These are phyloP conservation scores for Solanum raphanifolium DNA, from an alignment of 257 asterid genomes.

Conservation along the genomic window DNA sequence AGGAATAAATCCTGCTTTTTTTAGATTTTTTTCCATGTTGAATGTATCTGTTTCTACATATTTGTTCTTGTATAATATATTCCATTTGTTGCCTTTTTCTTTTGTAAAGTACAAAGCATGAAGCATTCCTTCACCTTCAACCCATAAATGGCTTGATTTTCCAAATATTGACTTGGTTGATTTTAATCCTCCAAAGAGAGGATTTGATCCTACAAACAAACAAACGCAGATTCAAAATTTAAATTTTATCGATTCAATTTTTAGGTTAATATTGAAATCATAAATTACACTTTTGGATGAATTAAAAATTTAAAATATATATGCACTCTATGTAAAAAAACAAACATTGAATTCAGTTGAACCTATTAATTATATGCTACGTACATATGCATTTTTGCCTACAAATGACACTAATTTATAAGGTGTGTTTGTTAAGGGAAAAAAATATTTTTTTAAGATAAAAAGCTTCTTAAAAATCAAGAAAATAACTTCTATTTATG, in stretches of 20 bases:
- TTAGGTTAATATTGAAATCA: neutral
- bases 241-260: neutral
- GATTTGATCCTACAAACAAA: slow-evolving; percentile 24
- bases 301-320: neutral
- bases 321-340: too few species aligned
- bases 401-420: neutral
- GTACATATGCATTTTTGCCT: neutral
- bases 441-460: neutral
- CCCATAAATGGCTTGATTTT: slow-evolving; percentile 24
- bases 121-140: slow-evolving; percentile 51
- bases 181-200: slow-evolving; percentile 31
- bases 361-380: neutral
- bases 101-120: slow-evolving; percentile 30
- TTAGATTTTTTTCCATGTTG: slow-evolving; percentile 9
- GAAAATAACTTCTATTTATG: neutral
- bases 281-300: neutral
- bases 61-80: slow-evolving; percentile 19
- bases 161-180: slow-evolving; percentile 31
- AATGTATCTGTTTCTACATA: slow-evolving; percentile 22
- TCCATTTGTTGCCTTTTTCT: slow-evolving; percentile 7
- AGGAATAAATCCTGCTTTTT: slow-evolving; percentile 24
- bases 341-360: too few species aligned
- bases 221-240: neutral
- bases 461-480: neutral
- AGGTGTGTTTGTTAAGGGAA: neutral